phyloP scores from a whole-genome alignment of 495 filamentous ascomycete species.

The Hamigera avellanea region DNA sequence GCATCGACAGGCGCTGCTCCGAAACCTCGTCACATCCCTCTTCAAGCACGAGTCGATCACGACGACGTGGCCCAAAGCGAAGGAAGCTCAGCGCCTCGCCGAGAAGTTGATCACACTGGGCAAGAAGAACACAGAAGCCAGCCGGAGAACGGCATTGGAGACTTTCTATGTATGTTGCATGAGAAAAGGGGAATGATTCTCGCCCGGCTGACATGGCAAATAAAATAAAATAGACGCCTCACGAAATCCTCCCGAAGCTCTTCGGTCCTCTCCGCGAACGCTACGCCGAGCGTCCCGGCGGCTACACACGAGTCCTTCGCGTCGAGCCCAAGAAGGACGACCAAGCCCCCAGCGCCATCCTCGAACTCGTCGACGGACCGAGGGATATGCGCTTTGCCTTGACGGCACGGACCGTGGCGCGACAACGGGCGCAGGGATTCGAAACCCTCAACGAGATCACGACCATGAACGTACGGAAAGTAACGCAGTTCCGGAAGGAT shows the following conservation, averaged over 20 bases:
- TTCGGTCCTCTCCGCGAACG: slow-evolving; percentile 73
- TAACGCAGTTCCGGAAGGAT: slow-evolving; percentile 61
- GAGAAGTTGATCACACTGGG: slow-evolving; percentile 89
- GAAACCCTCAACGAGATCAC: slow-evolving; percentile 57
- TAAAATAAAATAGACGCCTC: slow-evolving; percentile 48
- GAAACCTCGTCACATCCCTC: slow-evolving; percentile 93
- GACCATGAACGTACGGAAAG: slow-evolving; percentile 65
- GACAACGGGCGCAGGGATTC: slow-evolving; percentile 37
- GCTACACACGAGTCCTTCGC: slow-evolving; percentile 87
- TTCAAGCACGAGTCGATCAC: slow-evolving; percentile 84
- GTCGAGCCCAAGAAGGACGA: slow-evolving; percentile 66
- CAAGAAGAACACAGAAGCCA: slow-evolving; percentile 78
- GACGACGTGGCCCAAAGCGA: slow-evolving; percentile 93
- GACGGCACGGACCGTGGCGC: slow-evolving; percentile 69
- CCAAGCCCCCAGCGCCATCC: slow-evolving; percentile 76
- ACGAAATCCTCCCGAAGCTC: slow-evolving; percentile 67
- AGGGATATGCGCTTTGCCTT: slow-evolving; percentile 91
- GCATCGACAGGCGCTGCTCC: slow-evolving; percentile 84
- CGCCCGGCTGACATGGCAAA: too few relatives aligned
- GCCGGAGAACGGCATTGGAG: slow-evolving; percentile 49
- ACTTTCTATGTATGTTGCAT: slow-evolving; percentile 77
- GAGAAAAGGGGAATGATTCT: too few relatives aligned
- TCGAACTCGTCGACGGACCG: slow-evolving; percentile 94
- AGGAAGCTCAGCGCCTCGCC: slow-evolving; percentile 86
- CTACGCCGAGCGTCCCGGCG: slow-evolving; percentile 71